Evolutionary conservation across 2,329 filamentous ascomycete genomes (phyloP).

Genomic region (Fusarium sterilihyphosum): DNA sequence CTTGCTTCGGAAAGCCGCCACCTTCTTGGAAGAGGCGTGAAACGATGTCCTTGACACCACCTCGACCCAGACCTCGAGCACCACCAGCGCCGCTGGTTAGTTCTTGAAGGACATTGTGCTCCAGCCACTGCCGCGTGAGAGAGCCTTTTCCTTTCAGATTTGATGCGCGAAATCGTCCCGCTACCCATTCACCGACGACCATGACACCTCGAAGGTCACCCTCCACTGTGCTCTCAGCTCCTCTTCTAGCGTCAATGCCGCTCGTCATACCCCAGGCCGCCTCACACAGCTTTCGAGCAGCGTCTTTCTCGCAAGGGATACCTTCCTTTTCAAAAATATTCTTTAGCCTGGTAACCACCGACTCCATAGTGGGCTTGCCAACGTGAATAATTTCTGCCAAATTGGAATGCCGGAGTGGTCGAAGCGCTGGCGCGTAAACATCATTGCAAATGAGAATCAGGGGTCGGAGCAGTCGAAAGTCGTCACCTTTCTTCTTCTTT

Average conservation of each 20-base stretch:
- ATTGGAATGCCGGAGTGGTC: slow-evolving; percentile 84
- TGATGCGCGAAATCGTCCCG: slow-evolving; percentile 70
- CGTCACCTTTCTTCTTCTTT: slow-evolving; percentile 81
- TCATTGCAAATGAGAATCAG: slow-evolving; percentile 97
- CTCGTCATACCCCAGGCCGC: slow-evolving; percentile 82
- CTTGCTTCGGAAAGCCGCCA: slow-evolving; percentile 76
- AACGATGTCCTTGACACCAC: slow-evolving; percentile 78
- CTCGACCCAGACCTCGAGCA: slow-evolving; percentile 75
- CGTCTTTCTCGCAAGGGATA: slow-evolving; percentile 88
- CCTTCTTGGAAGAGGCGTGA: slow-evolving; percentile 82
- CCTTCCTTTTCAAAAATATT: slow-evolving; percentile 88
- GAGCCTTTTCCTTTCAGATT: slow-evolving; percentile 52
- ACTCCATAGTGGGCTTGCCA: slow-evolving; percentile 86
- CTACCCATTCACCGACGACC: slow-evolving; percentile 90
- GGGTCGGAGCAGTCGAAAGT: slow-evolving; percentile 86
- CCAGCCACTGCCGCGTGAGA: slow-evolving; percentile 80
- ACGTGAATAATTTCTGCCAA: slow-evolving; percentile 92
- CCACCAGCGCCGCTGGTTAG: slow-evolving; percentile 76
- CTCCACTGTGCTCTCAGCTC: slow-evolving; percentile 73
- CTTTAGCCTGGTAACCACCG: slow-evolving; percentile 84
- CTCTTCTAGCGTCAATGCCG: slow-evolving; percentile 74
- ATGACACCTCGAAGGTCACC: slow-evolving; percentile 84
- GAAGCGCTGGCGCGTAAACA: slow-evolving; percentile 89
- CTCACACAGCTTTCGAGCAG: slow-evolving; percentile 85
- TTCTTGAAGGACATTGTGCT: slow-evolving; percentile 74